phyloP scores from a whole-genome alignment of 73 alveolate genomes.

The Paramecium octaurelia region DNA sequence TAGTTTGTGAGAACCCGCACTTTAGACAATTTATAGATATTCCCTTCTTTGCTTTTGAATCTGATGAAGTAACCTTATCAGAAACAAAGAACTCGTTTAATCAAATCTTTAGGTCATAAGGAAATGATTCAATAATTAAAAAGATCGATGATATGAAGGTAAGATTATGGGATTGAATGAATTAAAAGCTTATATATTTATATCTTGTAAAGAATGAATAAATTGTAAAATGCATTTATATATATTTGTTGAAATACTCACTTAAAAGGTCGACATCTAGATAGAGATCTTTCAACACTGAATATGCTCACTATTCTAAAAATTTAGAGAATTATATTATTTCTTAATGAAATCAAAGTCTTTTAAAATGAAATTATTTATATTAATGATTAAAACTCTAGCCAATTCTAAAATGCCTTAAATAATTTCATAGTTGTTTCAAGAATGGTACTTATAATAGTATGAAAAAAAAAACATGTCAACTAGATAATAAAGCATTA shows the following conservation, averaged over 20 bases:
- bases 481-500: neutral
- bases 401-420: neutral
- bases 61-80: neutral
- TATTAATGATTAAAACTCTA: neutral
- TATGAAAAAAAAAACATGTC: neutral
- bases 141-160: neutral
- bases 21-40: neutral
- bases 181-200: neutral
- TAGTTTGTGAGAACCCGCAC: neutral
- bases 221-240: no score
- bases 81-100: neutral
- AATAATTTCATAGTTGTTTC: neutral
- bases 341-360: neutral
- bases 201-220: no score
- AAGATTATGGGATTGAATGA: conserved; percentile 9
- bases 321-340: no score
- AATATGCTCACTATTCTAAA: no score
- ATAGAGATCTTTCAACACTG: no score
- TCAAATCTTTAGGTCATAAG: neutral
- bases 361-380: neutral
- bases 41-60: neutral
- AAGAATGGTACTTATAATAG: neutral
- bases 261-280: no score
- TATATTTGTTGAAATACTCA: no score
- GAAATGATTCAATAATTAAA: neutral